Percentiles rank a stretch among this genome's conserved stretches.
These are phyloP conservation scores for Fimicolochytrium jonesii DNA, from an alignment of 192 early-diverging fungal genomes.

Conservation along the genomic window DNA sequence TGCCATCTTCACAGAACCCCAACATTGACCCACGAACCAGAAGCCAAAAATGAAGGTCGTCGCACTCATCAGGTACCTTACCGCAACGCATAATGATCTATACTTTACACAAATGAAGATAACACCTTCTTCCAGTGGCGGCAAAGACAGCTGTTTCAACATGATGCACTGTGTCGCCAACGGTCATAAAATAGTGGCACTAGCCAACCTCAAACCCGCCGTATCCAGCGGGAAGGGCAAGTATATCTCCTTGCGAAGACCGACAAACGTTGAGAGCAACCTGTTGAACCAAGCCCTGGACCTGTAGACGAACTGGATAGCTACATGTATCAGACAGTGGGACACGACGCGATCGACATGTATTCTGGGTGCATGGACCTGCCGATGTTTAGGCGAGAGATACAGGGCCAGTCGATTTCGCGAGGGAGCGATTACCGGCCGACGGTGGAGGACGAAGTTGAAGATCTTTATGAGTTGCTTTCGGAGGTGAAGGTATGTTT, in stretches of 20 bases:
- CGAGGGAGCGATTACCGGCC: constrained; percentile 63
- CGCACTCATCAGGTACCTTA: background rate
- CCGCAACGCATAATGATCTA: background rate
- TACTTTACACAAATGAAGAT: too few relatives aligned
- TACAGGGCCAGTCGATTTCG: constrained; percentile 63
- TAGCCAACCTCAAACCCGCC: constrained; percentile 87
- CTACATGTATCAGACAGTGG: constrained; percentile 97
- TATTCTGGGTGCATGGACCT: constrained; percentile 79
- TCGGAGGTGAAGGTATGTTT: constrained; percentile 58
- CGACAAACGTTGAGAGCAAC: too few relatives aligned
- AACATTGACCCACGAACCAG: too few relatives aligned
- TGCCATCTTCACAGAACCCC: background rate
- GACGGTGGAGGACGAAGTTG: constrained; percentile 83
- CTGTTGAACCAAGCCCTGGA: too few relatives aligned
- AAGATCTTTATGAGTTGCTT: constrained; percentile 82
- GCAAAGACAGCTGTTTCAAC: constrained; percentile 95
- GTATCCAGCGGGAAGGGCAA: constrained; percentile 59
- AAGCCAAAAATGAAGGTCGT: constrained; percentile 1
- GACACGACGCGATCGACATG: constrained; percentile 80
- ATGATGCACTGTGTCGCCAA: constrained; percentile 92
- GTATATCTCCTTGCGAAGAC: too few relatives aligned
- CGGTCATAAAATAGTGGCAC: constrained; percentile 88
- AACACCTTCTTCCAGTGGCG: constrained; percentile 63
- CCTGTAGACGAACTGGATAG: constrained; percentile 82
- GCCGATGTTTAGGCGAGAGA: constrained; percentile 76